Base-by-base conservation (phyloP, 306 rosid species). In the Castanea sativa region DNA sequence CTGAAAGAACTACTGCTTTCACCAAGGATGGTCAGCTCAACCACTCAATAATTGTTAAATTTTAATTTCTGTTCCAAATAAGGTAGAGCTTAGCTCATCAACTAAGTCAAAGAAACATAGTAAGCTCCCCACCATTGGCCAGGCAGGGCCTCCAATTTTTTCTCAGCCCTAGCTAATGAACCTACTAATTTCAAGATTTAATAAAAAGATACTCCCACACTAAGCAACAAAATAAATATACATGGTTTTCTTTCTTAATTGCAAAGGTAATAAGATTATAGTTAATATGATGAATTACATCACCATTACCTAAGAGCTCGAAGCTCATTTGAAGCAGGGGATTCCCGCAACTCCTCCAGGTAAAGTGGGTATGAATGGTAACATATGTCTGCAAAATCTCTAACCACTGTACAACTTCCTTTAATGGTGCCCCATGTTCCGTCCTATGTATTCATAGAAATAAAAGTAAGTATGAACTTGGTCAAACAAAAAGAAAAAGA, bases 341-440 rank as follows among this genome's bases (percentile, higher is more conserved):
- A 83, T 82, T 91, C 92, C 0, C 91, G 92, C n/a, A 90, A 78
- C 78, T 93, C 98, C 85, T 86, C 87, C 86, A 93, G 78, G 89
- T 84, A 93, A 60, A 88, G 58, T 4, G 89, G 91, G 85, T 87
- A 91, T 25, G 98, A 93, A 79, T 91, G 90, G 71, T 86, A 88
- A 78, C 98, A 93, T 2, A 91, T 21, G 85, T 93, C 98, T 51
- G 91, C 93, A 83, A 91, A 91, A 87, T 93, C 98, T 80, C 97
- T 87, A 80, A 93, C 98, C 2, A 84, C 98, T 1, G 98, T 93
- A 67, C 97, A 91, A 73, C 97, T 89, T 13, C 98, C 97, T 76
- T 90, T 82, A 56, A 91, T 82, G n/a, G 98, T 93, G 60, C 90
- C 94, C 93, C 80, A 88, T 32, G 97, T 93, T 83, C 98, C 98